These are phyloP conservation scores for Carex pumila DNA, from an alignment of 176 grass and related monocot species.

Conservation along the genomic window DNA sequence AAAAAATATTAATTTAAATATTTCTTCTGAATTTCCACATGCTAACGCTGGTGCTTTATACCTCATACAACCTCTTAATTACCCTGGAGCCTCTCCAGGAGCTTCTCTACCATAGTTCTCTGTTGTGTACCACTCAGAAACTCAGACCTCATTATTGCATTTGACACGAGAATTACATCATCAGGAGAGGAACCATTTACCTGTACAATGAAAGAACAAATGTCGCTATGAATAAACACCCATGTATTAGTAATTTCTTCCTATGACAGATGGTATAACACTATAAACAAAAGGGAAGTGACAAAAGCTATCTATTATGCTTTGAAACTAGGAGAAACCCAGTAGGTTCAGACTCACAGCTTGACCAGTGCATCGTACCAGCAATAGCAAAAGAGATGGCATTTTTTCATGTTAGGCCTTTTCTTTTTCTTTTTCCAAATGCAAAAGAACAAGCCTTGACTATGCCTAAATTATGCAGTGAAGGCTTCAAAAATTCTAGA, in stretches of 20 bases:
- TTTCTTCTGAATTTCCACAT: background rate
- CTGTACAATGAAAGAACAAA: conserved; percentile 28
- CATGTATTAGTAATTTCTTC: background rate
- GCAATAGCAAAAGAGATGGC: background rate
- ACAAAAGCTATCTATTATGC: background rate
- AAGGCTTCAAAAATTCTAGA: background rate
- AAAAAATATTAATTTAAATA: background rate
- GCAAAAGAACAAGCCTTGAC: background rate
- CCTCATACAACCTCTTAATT: background rate
- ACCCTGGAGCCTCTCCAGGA: conserved; percentile 46
- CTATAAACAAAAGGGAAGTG: background rate
- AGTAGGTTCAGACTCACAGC: background rate
- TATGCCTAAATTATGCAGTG: background rate
- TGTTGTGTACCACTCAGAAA: conserved; percentile 66
- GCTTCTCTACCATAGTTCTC: conserved; percentile 74
- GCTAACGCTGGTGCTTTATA: background rate
- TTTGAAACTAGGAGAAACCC: background rate
- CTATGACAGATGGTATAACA: background rate
- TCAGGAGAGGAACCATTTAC: conserved; percentile 72
- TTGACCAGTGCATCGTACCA: background rate
- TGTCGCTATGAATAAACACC: background rate
- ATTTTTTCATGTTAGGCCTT: background rate
- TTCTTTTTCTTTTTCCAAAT: background rate
- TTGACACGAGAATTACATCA: conserved; percentile 62
- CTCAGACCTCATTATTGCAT: conserved; percentile 57